Evolutionary conservation across 257 asterid genomes (phyloP).

Genomic region (Scutellaria minor): DNA sequence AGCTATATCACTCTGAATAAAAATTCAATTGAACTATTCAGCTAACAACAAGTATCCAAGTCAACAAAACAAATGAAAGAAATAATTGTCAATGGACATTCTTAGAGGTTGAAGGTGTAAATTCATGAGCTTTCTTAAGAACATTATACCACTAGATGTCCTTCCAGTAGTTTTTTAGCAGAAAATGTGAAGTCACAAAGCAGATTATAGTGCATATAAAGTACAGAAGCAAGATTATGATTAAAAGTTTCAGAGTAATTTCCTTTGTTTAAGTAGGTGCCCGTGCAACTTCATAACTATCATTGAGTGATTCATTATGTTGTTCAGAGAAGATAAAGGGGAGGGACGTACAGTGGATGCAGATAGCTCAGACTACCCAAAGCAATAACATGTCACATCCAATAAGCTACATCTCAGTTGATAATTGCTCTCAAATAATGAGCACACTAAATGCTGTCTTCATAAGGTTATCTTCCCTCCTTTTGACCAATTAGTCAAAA

Average conservation of each 20-base stretch:
- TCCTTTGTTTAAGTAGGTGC: background rate
- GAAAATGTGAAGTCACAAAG: background rate
- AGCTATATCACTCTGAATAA: too few species aligned
- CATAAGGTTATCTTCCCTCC: too few species aligned
- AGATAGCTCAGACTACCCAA: slow-evolving; percentile 4
- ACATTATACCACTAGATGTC: background rate
- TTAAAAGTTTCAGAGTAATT: background rate
- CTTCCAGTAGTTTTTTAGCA: background rate
- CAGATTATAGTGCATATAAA: background rate
- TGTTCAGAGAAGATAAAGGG: background rate
- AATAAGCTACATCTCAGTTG: slow-evolving; percentile 3
- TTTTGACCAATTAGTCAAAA: too few species aligned
- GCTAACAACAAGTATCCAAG: too few species aligned
- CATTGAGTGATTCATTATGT: background rate
- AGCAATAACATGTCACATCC: background rate
- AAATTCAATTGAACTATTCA: too few species aligned
- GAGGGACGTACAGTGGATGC: background rate
- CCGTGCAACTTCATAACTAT: background rate
- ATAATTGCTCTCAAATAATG: slow-evolving; percentile 14
- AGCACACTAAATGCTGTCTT: background rate
- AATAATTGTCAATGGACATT: slow-evolving; percentile 1
- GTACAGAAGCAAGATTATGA: background rate
- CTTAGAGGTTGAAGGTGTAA: background rate
- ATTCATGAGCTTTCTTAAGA: background rate
- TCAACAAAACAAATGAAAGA: background rate